Evolutionary conservation across 148 eudicot genomes (phyloP).

Genomic region (Diospyros kaki): DNA sequence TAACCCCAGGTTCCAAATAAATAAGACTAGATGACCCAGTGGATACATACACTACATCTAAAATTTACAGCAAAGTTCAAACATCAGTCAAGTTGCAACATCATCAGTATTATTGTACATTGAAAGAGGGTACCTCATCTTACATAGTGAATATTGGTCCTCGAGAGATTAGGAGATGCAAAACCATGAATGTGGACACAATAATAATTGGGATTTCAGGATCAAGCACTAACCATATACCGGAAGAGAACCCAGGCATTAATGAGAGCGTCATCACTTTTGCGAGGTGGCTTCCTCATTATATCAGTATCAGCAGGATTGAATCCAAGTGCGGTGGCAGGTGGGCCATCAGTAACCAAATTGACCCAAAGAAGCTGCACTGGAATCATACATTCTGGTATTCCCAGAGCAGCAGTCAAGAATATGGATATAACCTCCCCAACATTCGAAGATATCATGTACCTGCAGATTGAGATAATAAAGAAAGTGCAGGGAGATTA

Average conservation of each 20-base stretch:
- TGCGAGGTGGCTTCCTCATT: conserved; percentile 85
- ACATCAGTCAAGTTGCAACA: not conserved
- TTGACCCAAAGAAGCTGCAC: conserved; percentile 95
- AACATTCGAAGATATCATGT: conserved; percentile 94
- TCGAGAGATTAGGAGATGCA: not conserved
- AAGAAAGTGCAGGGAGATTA: not conserved
- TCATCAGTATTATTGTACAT: not conserved
- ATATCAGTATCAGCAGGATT: conserved; percentile 81
- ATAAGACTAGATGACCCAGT: not conserved
- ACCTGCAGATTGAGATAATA: conserved; percentile 36
- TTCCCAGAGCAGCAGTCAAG: conserved; percentile 84
- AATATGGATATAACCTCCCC: conserved; percentile 91
- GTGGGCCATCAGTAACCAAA: conserved; percentile 93
- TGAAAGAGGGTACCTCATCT: not conserved
- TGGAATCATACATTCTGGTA: conserved; percentile 86
- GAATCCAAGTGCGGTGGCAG: conserved; percentile 93
- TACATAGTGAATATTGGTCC: not conserved
- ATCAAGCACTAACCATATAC: conserved; percentile 54
- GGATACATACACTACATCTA: too few relatives aligned
- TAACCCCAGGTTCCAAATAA: not conserved
- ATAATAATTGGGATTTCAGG: not conserved
- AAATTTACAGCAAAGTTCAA: too few relatives aligned
- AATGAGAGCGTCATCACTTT: conserved; percentile 70
- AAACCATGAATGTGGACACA: not conserved
- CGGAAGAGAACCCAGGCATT: conserved; percentile 74